These are phyloP conservation scores for Oropetium thomaeum DNA, from an alignment of 176 grass and related monocot species.

Conservation along the genomic window DNA sequence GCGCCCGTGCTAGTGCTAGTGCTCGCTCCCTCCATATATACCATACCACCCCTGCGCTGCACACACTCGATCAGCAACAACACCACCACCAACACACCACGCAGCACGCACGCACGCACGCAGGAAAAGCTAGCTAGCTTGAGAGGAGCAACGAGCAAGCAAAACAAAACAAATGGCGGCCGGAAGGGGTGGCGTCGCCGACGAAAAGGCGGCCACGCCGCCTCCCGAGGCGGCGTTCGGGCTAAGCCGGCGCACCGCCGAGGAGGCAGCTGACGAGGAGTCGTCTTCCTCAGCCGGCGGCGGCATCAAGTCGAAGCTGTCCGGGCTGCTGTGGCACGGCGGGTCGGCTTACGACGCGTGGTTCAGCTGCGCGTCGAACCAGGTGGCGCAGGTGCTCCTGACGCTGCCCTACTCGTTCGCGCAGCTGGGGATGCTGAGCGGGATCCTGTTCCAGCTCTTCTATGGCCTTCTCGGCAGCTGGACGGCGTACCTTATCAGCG, in stretches of 20 bases:
- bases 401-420: conserved; percentile 97
- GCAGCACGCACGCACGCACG: too few species aligned
- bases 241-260: conserved; percentile 39
- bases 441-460: conserved; percentile 87
- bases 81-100: conserved; percentile 5
- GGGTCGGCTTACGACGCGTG: conserved; percentile 91
- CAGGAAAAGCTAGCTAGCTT: neutral
- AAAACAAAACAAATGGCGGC: conserved; percentile 14
- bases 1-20: neutral
- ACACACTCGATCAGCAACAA: neutral
- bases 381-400: conserved; percentile 88
- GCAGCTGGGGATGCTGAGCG: conserved; percentile 92
- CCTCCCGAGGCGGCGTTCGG: conserved; percentile 46
- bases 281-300: too few species aligned
- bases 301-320: conserved; percentile 40
- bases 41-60: neutral
- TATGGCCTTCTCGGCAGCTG: conserved; percentile 90
- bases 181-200: conserved; percentile 33
- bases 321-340: conserved; percentile 79
- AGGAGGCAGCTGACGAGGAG: conserved; percentile 19
- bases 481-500: conserved; percentile 98
- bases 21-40: conserved; percentile 33
- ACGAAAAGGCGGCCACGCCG: conserved; percentile 87
- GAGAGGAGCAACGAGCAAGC: neutral
- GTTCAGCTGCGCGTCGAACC: conserved; percentile 99